phyloP scores from a whole-genome alignment of 805 yeast genomes.

The Ogataea populi-albae region DNA sequence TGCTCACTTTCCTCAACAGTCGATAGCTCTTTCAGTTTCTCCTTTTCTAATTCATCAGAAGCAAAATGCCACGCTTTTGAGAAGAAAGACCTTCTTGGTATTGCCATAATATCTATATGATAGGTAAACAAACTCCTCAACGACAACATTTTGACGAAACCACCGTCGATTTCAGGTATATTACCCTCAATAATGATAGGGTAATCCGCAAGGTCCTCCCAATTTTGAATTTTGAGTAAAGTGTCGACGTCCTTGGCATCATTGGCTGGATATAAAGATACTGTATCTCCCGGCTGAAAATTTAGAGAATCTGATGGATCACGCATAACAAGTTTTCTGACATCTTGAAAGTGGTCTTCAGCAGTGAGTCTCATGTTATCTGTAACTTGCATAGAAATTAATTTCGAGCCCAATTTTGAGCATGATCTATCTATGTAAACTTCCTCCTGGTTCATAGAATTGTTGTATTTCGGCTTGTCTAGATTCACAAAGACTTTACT shows the following conservation, averaged over 20 bases:
- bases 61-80: constrained; percentile 72
- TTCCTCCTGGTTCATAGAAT: constrained; percentile 26
- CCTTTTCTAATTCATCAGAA: constrained; percentile 67
- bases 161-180: constrained; percentile 50
- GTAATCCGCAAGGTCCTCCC: constrained; percentile 70
- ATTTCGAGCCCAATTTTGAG: constrained; percentile 1
- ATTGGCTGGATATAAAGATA: constrained; percentile 74
- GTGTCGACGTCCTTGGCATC: constrained; percentile 58
- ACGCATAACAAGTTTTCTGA: constrained; percentile 56
- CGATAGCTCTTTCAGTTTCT: constrained; percentile 73
- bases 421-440: constrained; percentile 33
- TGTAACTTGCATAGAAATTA: constrained; percentile 43
- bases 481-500: constrained; percentile 28
- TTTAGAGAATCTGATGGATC: constrained; percentile 25
- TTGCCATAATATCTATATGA: constrained; percentile 77
- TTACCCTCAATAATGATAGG: constrained; percentile 41
- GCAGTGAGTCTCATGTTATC: constrained; percentile 63
- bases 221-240: constrained; percentile 65
- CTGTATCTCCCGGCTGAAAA: constrained; percentile 78
- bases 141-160: constrained; percentile 59
- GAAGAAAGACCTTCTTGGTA: constrained; percentile 85
- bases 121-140: constrained; percentile 68
- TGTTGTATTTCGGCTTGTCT: constrained; percentile 30
- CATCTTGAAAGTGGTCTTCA: constrained; percentile 84
- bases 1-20: constrained; percentile 74